phyloP scores from a whole-genome alignment of 1,139 yeast species.

The Saccharomycopsis phalli region DNA sequence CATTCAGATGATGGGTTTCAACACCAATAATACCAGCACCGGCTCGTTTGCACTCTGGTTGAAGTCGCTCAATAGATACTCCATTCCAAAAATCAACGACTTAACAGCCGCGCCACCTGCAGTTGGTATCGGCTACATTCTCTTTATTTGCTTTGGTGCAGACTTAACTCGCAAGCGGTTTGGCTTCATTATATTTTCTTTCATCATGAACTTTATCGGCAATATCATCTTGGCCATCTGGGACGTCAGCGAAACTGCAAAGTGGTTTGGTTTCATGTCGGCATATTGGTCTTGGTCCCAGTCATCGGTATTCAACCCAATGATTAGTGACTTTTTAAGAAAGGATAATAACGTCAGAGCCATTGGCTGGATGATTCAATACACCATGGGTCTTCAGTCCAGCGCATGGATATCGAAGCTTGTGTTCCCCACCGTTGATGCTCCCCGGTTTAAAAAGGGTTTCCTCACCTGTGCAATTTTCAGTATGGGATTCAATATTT shows the following conservation, averaged over 20 bases:
- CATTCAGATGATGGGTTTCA: constrained; percentile 33
- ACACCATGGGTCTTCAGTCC: constrained; percentile 35
- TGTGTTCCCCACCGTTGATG: constrained; percentile 45
- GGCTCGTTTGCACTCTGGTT: constrained; percentile 51
- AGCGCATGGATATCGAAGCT: constrained; percentile 35
- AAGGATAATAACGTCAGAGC: constrained; percentile 38
- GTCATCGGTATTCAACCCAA: constrained; percentile 38
- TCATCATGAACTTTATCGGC: constrained; percentile 30
- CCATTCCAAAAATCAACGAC: constrained; percentile 33
- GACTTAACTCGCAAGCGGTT: constrained; percentile 41
- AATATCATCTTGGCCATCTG: constrained; percentile 38
- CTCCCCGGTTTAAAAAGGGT: constrained; percentile 44
- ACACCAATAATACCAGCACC: constrained; percentile 28
- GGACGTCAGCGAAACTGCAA: constrained; percentile 36
- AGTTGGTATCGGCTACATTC: constrained; percentile 40
- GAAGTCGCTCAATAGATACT: constrained; percentile 35
- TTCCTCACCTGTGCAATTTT: constrained; percentile 34
- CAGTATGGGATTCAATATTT: constrained; percentile 22
- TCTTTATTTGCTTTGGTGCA: constrained; percentile 36
- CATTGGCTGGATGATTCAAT: constrained; percentile 37
- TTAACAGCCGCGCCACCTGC: constrained; percentile 42
- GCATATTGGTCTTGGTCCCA: constrained; percentile 38
- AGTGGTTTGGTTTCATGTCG: constrained; percentile 40
- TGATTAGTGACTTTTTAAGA: constrained; percentile 40
- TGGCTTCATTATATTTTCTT: constrained; percentile 38